phyloP scores from a whole-genome alignment of 2,329 filamentous ascomycete genomes.

The Sclerotinia glacialis region DNA sequence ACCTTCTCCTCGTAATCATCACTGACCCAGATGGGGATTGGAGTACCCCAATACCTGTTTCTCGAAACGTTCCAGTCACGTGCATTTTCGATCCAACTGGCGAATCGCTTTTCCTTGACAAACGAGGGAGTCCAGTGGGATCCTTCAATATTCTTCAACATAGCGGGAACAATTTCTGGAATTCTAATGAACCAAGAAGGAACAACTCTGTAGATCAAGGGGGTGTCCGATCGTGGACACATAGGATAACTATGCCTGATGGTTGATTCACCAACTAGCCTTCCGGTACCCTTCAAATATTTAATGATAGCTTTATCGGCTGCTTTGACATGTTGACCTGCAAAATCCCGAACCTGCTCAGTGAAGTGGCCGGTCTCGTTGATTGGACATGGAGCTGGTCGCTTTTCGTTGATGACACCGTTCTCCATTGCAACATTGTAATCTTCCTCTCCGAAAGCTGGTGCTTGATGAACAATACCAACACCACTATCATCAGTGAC shows the following conservation, averaged over 20 bases:
- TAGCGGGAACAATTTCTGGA: constrained; percentile 74
- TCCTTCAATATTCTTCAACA: constrained; percentile 85
- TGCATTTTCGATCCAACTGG: constrained; percentile 87
- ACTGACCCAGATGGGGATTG: constrained; percentile 87
- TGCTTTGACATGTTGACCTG: constrained; percentile 83
- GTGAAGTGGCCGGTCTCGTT: constrained; percentile 81
- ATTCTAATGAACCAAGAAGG: constrained; percentile 95
- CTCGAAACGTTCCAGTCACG: constrained; percentile 94
- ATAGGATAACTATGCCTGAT: constrained; percentile 90
- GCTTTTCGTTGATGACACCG: constrained; percentile 73
- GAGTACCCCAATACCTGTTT: constrained; percentile 94
- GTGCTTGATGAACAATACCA: constrained; percentile 90
- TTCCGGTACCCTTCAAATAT: constrained; percentile 71
- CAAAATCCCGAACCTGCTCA: constrained; percentile 73
- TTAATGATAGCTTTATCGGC: constrained; percentile 95
- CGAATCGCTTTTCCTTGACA: constrained; percentile 88
- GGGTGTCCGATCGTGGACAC: constrained; percentile 93
- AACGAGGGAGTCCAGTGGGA: constrained; percentile 90
- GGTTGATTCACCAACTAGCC: constrained; percentile 80
- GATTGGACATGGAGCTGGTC: constrained; percentile 86
- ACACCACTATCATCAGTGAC: constrained; percentile 89
- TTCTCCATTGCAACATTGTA: constrained; percentile 76
- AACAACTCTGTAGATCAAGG: constrained; percentile 87
- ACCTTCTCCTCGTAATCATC: constrained; percentile 84
- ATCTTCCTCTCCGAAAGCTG: constrained; percentile 94